Percentiles rank a stretch among this genome's conserved stretches.
phyloP scores from a whole-genome alignment of 2,329 filamentous ascomycete species.

The Hypoxylon sp. region DNA sequence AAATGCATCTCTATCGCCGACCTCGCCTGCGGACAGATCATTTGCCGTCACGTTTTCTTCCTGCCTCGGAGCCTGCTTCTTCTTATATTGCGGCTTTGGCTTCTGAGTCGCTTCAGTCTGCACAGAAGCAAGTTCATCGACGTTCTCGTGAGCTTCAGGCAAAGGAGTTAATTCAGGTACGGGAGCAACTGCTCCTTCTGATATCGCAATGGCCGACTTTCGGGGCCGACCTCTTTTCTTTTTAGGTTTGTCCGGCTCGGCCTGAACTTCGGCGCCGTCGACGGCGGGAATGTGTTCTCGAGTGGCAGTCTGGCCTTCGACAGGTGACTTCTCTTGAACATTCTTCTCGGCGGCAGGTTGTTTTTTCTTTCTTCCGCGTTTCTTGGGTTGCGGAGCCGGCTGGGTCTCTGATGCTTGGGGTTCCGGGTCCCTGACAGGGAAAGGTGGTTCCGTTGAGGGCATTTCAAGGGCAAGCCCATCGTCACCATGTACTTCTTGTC shows the following conservation, averaged over 20 bases:
- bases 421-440: constrained; percentile 5
- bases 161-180: constrained; percentile 1
- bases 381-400: constrained; percentile 44
- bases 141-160: background rate
- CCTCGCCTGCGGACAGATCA: constrained; percentile 2
- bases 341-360: constrained; percentile 33
- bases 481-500: background rate
- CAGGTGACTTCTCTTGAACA: constrained; percentile 11
- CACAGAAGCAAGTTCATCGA: constrained; percentile 12
- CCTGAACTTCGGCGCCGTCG: constrained; percentile 31
- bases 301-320: constrained; percentile 9
- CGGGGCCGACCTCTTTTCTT: constrained; percentile 51
- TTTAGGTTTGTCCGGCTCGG: constrained; percentile 45
- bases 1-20: background rate
- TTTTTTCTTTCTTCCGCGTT: constrained; percentile 52
- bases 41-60: constrained; percentile 16
- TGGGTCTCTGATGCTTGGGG: constrained; percentile 23
- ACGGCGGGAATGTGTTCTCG: constrained; percentile 3
- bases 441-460: constrained; percentile 21
- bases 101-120: constrained; percentile 18
- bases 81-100: constrained; percentile 16
- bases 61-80: constrained; percentile 20
- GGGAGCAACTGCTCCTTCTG: constrained; percentile 9
- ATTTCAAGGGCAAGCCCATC: constrained; percentile 21
- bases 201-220: constrained; percentile 46